Evolutionary conservation across 2,329 filamentous ascomycete species (phyloP).

Genomic region (Alternaria angustiovoidea): DNA sequence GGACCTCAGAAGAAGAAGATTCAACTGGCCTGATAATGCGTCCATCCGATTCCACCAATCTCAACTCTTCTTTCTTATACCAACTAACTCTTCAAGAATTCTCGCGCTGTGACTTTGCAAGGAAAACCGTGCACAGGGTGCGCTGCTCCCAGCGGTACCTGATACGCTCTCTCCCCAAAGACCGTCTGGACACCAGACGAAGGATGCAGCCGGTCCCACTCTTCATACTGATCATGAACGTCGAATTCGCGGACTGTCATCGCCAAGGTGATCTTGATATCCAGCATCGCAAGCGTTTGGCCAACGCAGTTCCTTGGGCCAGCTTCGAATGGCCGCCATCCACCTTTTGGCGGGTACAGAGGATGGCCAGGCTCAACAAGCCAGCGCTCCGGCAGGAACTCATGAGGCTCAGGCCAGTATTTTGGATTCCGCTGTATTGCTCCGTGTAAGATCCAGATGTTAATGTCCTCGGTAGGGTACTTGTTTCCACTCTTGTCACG

Average conservation of each 20-base stretch:
- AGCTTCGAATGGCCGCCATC: slow-evolving; percentile 51
- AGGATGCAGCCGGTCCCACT: slow-evolving; percentile 19
- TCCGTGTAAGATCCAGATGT: slow-evolving; percentile 27
- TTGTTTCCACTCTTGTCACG: slow-evolving; percentile 29
- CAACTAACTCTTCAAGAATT: too few species aligned
- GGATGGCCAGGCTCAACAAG: slow-evolving; percentile 23
- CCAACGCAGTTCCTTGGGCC: slow-evolving; percentile 42
- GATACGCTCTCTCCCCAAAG: slow-evolving; percentile 21
- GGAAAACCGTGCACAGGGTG: slow-evolving; percentile 35
- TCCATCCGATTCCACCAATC: too few species aligned
- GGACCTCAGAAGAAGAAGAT: too few species aligned
- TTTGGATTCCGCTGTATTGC: slow-evolving; percentile 26
- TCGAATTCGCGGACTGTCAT: slow-evolving; percentile 34
- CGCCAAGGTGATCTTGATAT: slow-evolving; percentile 21
- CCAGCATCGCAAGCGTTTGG: slow-evolving; percentile 28
- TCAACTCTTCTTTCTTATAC: too few species aligned
- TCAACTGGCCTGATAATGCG: too few species aligned
- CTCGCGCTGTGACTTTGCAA: slow-evolving; percentile 46
- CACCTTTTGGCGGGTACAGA: slow-evolving; percentile 22
- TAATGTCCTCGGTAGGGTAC: slow-evolving; percentile 28
- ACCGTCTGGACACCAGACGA: slow-evolving; percentile 2
- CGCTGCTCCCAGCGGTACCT: slow-evolving; percentile 22
- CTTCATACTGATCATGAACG: slow-evolving; percentile 20
- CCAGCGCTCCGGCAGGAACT: slow-evolving; percentile 39
- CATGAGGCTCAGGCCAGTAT: slow-evolving; percentile 28